Base-by-base conservation (phyloP, 2,329 filamentous ascomycete genomes). In the Clonostachys chloroleuca region DNA sequence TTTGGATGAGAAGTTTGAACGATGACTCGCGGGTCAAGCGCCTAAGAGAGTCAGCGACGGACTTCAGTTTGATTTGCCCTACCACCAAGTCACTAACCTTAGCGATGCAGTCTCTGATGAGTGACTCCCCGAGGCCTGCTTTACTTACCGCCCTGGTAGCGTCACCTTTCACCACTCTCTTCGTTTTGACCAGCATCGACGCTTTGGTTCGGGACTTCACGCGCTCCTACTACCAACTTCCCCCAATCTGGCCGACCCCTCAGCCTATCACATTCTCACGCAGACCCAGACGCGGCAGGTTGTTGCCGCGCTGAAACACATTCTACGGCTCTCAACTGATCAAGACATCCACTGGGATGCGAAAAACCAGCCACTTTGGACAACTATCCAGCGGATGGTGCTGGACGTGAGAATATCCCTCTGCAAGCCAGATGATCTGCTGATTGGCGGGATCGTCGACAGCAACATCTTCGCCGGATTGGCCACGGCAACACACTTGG, bases 361-460 rank as follows among this genome's bases (percentile, higher is more conserved):
- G 33, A 37, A n/a, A 2, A 51, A 60, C 34, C 53, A 48, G 17
- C 51, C 55, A 10, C 52, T 62, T 6, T 59, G 60, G 60, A 55
- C 53, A n/a, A 53, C 54, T 5, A 56, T 59, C 13, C 52, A 60
- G 30, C 51, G 59, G 6, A 53, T 63, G 42, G 51, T 50, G 17
- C 46, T 58, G 14, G 59, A 60, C 0, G 50, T 61, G 3, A 60
- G 58, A 34, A 53, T 66, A 16, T 54, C 54, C 7, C 50, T 66
- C 12, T 64, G 57, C 44, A 61, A 58, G 16, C 63, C 63, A 0
- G 63, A 66, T 37, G 55, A 62, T 43, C 53, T 66, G 1, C 47
- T 66, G 6, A 59, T 66, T n/a, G 59, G 59, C 8, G 63, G 63
- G 3, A 62, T 66, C 17, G 60, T 66, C 9, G 62, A 66, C 12